These are phyloP conservation scores for Diutina sp. DNA, from an alignment of 1,139 yeast genomes.

Conservation along the genomic window DNA sequence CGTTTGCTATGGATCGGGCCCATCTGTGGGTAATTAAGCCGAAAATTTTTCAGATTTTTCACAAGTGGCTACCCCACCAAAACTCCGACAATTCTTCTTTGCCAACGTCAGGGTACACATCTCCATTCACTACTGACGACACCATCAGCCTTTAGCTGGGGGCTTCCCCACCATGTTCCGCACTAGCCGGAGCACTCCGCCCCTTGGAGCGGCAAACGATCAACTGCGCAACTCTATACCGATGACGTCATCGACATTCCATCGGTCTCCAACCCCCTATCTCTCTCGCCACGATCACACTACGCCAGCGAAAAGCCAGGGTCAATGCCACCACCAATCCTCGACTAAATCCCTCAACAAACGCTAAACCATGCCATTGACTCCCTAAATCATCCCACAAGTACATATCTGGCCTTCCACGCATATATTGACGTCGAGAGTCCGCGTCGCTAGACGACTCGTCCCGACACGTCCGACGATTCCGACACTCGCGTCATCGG, in stretches of 20 bases:
- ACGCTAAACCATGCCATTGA: neutral
- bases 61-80: no score
- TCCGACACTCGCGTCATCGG: neutral
- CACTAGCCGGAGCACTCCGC: neutral
- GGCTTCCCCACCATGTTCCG: neutral
- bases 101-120: neutral
- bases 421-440: neutral
- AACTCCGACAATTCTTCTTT: no score
- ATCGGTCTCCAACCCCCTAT: neutral
- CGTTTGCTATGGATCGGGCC: no score
- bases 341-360: no score
- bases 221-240: neutral
- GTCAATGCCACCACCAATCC: no score
- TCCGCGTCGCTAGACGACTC: neutral
- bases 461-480: neutral
- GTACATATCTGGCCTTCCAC: neutral
- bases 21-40: no score
- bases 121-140: neutral
- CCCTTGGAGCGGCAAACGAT: neutral
- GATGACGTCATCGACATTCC: neutral
- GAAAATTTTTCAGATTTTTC: no score
- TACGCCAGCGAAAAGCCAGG: no score
- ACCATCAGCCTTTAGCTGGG: neutral
- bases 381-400: neutral
- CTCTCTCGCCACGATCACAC: neutral